Conservation (phyloP, 495 filamentous ascomycete species). For the Aspergillus nanangensis region DNA sequence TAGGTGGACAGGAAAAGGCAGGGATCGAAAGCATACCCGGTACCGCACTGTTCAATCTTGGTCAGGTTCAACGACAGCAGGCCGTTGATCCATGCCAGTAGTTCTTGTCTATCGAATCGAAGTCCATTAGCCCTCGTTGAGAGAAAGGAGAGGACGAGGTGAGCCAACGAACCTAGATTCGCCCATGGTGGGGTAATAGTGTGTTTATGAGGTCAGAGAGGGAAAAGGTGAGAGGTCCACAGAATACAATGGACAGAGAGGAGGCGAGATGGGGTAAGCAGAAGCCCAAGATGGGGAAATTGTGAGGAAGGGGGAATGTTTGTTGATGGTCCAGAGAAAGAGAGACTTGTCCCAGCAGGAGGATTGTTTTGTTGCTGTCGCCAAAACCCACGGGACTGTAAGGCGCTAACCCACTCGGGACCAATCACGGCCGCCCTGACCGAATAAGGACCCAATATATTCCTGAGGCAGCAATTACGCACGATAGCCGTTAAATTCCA, state of each 20-base stretch:
- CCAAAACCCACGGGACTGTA: slow-evolving; percentile 37
- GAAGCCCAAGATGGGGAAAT: not conserved
- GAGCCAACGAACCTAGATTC: slow-evolving; percentile 46
- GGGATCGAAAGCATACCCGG: slow-evolving; percentile 63
- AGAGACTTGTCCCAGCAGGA: slow-evolving; percentile 22
- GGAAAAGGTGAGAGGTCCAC: not conserved
- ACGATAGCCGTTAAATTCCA: not conserved
- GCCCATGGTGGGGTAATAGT: slow-evolving; percentile 46
- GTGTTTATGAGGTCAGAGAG: slow-evolving; percentile 2
- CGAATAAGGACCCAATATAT: slow-evolving; percentile 1
- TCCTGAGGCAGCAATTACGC: slow-evolving; percentile 12
- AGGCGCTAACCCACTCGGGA: slow-evolving; percentile 22
- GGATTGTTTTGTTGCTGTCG: slow-evolving; percentile 39
- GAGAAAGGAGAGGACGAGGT: slow-evolving; percentile 9
- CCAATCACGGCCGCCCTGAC: slow-evolving; percentile 28
- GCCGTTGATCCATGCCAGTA: slow-evolving; percentile 95
- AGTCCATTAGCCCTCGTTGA: not conserved
- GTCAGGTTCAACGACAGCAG: slow-evolving; percentile 96
- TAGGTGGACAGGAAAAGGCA: not conserved
- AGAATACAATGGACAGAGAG: not conserved
- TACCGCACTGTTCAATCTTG: slow-evolving; percentile 98
- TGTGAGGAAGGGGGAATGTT: slow-evolving; percentile 9
- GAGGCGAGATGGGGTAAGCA: not conserved
- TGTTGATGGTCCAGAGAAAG: slow-evolving; percentile 25
- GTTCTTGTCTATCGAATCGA: slow-evolving; percentile 71